A percentile compares a stretch with the other conserved stretches of the same genome.
These are phyloP conservation scores for Xerocomus spinulosus DNA, from an alignment of 768 basidiomycete species.

Conservation along the genomic window DNA sequence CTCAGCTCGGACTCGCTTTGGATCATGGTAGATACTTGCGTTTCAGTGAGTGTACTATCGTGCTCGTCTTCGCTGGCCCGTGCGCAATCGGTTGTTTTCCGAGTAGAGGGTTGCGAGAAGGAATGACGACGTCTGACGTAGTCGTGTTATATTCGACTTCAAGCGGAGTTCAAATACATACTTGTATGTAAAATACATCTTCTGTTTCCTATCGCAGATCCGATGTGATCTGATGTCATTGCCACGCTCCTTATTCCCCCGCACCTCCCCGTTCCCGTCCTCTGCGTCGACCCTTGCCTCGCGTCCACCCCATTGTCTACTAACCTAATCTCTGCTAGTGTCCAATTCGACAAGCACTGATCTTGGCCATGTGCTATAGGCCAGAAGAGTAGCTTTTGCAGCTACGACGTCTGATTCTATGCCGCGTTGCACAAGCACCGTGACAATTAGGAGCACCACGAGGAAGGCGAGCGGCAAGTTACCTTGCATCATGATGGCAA, in stretches of 20 bases:
- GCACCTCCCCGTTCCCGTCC: constrained; percentile 4
- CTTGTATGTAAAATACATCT: constrained; percentile 6
- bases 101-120: constrained; percentile 31
- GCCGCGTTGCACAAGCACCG: constrained; percentile 15
- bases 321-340: neutral
- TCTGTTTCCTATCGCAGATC: constrained; percentile 32
- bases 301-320: constrained; percentile 5
- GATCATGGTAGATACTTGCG: constrained; percentile 15
- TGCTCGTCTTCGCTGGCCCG: constrained; percentile 26
- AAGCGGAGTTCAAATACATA: constrained; percentile 36
- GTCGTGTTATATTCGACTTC: constrained; percentile 41
- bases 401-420: constrained; percentile 61
- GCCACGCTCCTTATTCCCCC: constrained; percentile 18
- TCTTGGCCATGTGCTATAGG: too few relatives aligned
- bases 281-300: constrained; percentile 3
- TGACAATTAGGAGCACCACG: constrained; percentile 10
- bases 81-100: constrained; percentile 26
- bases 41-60: constrained; percentile 8
- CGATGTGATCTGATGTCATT: constrained; percentile 34
- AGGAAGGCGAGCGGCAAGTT: constrained; percentile 6
- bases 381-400: too few relatives aligned
- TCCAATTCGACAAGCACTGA: too few relatives aligned
- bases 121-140: constrained; percentile 43
- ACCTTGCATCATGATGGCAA: constrained; percentile 62
- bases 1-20: constrained; percentile 16